Conservation (phyloP, 1,284 basidiomycete species). For the Apiotrichum porosum region DNA sequence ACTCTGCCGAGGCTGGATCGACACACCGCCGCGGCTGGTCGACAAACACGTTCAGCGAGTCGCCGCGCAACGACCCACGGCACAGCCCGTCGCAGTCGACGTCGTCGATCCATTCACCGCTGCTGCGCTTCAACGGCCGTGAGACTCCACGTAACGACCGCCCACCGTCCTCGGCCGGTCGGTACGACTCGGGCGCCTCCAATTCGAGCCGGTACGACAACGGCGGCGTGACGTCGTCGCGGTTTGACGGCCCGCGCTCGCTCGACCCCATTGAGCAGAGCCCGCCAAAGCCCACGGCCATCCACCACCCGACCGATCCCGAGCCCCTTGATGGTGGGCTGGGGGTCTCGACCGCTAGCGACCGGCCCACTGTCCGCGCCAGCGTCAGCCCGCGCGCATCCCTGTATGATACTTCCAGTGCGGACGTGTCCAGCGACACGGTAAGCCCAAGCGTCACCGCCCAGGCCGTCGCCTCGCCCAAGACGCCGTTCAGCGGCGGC, state of each 20-base stretch:
- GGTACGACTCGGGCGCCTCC: conserved; percentile 1
- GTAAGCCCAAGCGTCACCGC: no score
- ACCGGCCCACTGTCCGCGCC: no score
- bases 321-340: not conserved
- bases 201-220: not conserved
- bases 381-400: no score
- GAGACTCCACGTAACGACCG: not conserved
- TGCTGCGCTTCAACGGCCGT: not conserved
- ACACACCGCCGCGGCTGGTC: conserved; percentile 1
- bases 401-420: no score
- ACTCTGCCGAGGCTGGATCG: not conserved
- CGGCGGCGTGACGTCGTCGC: not conserved
- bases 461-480: no score
- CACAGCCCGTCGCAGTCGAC: conserved; percentile 1
- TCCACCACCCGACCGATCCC: not conserved
- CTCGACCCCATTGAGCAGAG: conserved; percentile 20
- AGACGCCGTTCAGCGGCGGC: no score
- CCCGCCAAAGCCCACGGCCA: conserved; percentile 4
- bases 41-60: not conserved
- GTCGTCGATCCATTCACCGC: not conserved
- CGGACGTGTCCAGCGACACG: no score
- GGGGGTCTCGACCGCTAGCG: not conserved
- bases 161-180: not conserved
- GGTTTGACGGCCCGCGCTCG: conserved; percentile 1
- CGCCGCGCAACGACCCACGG: not conserved